A percentile compares a stretch with the other conserved stretches of the same genome.
Conservation (phyloP, 768 basidiomycete genomes). For the Tylopilus balloui region DNA sequence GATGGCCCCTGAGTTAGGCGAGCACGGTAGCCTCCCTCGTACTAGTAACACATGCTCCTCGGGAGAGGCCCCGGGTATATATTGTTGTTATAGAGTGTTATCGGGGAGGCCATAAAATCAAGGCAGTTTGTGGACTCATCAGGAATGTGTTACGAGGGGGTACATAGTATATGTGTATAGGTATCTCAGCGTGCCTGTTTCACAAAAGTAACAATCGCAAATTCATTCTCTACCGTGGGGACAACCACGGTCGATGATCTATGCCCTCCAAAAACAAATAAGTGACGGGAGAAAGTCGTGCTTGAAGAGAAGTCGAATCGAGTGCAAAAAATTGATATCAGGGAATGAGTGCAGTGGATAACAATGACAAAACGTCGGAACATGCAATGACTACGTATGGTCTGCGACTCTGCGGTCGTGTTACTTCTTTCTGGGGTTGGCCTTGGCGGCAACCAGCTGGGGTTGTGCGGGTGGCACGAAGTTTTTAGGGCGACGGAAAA, state of each 20-base stretch:
- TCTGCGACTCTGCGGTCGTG: slow-evolving; percentile 1
- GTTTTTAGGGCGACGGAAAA: slow-evolving; percentile 81
- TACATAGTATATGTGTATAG: too few relatives aligned
- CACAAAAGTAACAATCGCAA: slow-evolving; percentile 4
- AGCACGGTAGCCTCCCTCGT: too few relatives aligned
- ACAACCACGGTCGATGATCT: slow-evolving; percentile 4
- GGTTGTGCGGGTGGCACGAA: slow-evolving; percentile 52
- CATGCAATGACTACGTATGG: slow-evolving; percentile 17
- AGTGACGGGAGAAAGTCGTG: slow-evolving; percentile 2
- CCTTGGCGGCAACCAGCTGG: slow-evolving; percentile 33
- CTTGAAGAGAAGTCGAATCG: slow-evolving; percentile 6
- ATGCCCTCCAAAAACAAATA: slow-evolving; percentile 5
- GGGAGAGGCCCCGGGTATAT: too few relatives aligned
- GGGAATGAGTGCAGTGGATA: slow-evolving; percentile 17
- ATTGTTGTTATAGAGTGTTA: too few relatives aligned
- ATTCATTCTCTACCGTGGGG: slow-evolving; percentile 7
- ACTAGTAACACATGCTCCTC: too few relatives aligned
- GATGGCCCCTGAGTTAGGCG: too few relatives aligned
- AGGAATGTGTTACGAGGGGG: too few relatives aligned
- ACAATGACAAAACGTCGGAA: slow-evolving; percentile 21
- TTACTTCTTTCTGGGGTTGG: slow-evolving; percentile 44
- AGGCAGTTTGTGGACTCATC: too few relatives aligned
- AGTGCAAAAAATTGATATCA: slow-evolving; percentile 11
- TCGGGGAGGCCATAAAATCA: too few relatives aligned
- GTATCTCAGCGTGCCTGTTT: too few relatives aligned